Percentiles rank a stretch among this genome's conserved stretches.
These are phyloP conservation scores for Beauveria medogensis DNA, from an alignment of 2,329 filamentous ascomycete species.

Conservation along the genomic window DNA sequence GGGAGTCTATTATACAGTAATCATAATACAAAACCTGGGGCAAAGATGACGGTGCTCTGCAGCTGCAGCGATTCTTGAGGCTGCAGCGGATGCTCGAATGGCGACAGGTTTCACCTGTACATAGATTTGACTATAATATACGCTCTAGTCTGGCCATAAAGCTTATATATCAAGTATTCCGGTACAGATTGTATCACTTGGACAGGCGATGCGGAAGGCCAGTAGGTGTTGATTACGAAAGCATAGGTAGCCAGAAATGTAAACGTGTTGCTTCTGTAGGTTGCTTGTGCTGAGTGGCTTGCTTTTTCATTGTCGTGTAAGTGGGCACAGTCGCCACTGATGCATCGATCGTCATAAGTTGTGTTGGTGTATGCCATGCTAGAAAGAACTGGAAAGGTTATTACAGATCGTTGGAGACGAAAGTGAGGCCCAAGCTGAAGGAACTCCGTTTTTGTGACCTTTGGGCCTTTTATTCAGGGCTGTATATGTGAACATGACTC, in stretches of 20 bases:
- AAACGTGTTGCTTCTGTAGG: no score
- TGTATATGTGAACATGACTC: background rate
- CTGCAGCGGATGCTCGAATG: background rate
- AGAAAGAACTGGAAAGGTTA: no score
- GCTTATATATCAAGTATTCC: background rate
- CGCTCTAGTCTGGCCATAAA: conserved; percentile 7
- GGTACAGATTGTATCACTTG: background rate
- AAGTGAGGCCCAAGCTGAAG: background rate
- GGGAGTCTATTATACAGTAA: background rate
- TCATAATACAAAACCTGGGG: background rate
- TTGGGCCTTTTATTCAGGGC: background rate
- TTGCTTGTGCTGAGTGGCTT: no score
- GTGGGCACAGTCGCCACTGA: no score
- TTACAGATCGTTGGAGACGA: background rate
- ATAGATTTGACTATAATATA: conserved; percentile 12
- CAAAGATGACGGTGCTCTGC: background rate
- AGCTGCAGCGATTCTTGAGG: background rate
- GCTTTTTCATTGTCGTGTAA: no score
- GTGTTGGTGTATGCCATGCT: no score
- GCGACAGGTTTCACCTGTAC: conserved; percentile 2
- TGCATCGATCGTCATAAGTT: no score
- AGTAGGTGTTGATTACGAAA: no score
- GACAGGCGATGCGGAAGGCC: no score
- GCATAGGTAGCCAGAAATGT: no score
- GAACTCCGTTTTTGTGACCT: background rate